A percentile compares a stretch with the other conserved stretches of the same genome.
Evolutionary conservation across 1,284 basidiomycete genomes (phyloP).

Genomic region (Cryptococcus amylolentus): DNA sequence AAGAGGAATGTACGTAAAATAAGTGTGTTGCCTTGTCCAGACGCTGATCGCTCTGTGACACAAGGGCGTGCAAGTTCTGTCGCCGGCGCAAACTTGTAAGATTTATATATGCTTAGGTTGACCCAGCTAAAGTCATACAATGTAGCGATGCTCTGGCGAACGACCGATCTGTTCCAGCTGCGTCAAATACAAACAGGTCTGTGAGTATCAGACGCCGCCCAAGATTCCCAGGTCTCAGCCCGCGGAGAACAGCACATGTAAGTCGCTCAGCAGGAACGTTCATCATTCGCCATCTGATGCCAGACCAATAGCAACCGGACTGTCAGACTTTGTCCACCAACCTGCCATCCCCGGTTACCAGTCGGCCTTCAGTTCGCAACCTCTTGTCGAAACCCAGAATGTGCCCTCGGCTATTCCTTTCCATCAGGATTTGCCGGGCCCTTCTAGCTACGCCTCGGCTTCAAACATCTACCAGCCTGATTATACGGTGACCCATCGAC

Average conservation of each 20-base stretch:
- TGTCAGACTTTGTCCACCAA: conserved; percentile 11
- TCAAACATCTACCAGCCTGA: not conserved
- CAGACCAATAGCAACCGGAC: conserved; percentile 4
- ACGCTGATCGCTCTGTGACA: not conserved
- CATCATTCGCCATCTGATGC: not conserved
- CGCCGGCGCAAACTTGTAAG: conserved; percentile 39
- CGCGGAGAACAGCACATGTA: conserved; percentile 7
- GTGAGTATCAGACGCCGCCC: conserved; percentile 30
- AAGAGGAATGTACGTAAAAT: conserved; percentile 14
- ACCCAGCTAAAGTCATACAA: conserved; percentile 6
- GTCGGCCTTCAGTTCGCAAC: conserved; percentile 14
- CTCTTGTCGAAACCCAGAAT: conserved; percentile 4
- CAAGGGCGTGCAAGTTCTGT: conserved; percentile 43
- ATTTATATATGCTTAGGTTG: not conserved
- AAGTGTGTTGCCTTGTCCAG: not conserved
- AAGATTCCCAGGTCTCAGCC: conserved; percentile 6
- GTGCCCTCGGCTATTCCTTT: not conserved
- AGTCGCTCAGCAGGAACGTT: not conserved
- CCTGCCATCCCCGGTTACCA: conserved; percentile 1
- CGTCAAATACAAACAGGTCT: conserved; percentile 36
- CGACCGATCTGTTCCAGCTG: conserved; percentile 38
- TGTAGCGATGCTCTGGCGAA: conserved; percentile 38
- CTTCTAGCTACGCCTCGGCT: not conserved
- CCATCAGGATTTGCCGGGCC: not conserved
- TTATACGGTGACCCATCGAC: not conserved